phyloP scores from a whole-genome alignment of 768 basidiomycete species.

The Russula griseocarnosa region DNA sequence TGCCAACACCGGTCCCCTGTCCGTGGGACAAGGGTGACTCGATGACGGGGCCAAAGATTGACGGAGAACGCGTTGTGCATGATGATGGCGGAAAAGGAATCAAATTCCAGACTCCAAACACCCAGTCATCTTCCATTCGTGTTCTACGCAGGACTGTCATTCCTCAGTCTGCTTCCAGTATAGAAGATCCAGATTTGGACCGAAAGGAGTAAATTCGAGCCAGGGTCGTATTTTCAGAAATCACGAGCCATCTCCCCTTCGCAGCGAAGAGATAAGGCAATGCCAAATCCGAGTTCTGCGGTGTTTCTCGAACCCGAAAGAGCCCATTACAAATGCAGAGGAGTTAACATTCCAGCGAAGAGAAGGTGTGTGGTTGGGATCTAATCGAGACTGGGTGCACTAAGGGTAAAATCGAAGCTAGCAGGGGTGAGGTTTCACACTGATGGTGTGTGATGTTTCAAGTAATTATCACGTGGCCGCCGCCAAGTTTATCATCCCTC shows the following conservation, averaged over 20 bases:
- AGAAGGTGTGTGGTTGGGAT: background rate
- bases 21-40: too few relatives aligned
- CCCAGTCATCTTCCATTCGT: background rate
- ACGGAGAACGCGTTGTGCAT: background rate
- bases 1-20: too few relatives aligned
- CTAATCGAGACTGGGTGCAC: background rate
- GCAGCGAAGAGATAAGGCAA: background rate
- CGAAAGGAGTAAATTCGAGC: background rate
- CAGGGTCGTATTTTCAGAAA: background rate
- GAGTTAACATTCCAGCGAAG: background rate
- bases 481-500: background rate
- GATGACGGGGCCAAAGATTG: background rate
- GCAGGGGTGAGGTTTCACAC: too few relatives aligned
- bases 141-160: background rate
- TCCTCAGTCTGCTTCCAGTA: background rate
- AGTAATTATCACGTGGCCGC: background rate
- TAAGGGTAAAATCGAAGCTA: too few relatives aligned
- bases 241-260: background rate
- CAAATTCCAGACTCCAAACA: background rate
- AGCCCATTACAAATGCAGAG: background rate
- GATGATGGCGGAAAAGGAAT: background rate
- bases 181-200: background rate
- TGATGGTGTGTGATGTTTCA: background rate
- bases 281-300: background rate
- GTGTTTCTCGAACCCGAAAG: background rate